A percentile compares a stretch with the other conserved stretches of the same genome.
phyloP scores from a whole-genome alignment of 2,329 filamentous ascomycete species.

The Chaetomiaceae sp. region DNA sequence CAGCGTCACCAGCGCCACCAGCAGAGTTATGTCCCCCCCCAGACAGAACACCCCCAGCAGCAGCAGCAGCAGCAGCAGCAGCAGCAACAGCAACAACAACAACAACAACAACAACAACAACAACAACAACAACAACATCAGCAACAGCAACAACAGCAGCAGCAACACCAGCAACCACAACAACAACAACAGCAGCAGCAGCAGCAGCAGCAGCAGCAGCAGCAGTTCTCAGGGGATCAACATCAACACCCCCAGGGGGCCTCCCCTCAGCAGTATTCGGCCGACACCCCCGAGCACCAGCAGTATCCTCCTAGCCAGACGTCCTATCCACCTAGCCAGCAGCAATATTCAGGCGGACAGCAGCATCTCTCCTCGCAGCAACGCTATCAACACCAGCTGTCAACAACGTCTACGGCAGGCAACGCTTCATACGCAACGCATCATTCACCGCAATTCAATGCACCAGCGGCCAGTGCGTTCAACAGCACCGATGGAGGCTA shows the following conservation, averaged over 20 bases:
- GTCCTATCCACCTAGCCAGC: conserved; percentile 18
- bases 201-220: conserved; percentile 20
- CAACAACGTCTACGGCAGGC: conserved; percentile 20
- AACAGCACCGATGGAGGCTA: conserved; percentile 24
- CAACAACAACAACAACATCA: conserved; percentile 8
- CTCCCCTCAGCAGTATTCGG: conserved; percentile 20
- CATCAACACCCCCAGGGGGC: conserved; percentile 16
- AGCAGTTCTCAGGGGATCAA: conserved; percentile 18
- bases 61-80: conserved; percentile 22
- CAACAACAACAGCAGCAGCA: conserved; percentile 25
- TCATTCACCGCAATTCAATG: conserved; percentile 27
- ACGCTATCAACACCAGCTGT: conserved; percentile 27
- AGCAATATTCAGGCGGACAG: conserved; percentile 21
- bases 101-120: conserved; percentile 14
- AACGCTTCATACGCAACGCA: conserved; percentile 25
- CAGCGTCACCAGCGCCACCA: conserved; percentile 19
- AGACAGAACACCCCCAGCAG: conserved; percentile 24
- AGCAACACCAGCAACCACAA: conserved; percentile 16
- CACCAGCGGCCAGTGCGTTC: conserved; percentile 23
- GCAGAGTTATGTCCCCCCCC: conserved; percentile 16
- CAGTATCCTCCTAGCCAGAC: conserved; percentile 23
- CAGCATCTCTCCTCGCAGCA: conserved; percentile 23
- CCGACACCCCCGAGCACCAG: conserved; percentile 18
- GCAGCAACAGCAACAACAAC: conserved; percentile 15
- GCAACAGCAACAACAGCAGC: conserved; percentile 16